Conservation (phyloP, 371 early-diverging fungal genomes). For the Sanchytrium tribonematis region DNA sequence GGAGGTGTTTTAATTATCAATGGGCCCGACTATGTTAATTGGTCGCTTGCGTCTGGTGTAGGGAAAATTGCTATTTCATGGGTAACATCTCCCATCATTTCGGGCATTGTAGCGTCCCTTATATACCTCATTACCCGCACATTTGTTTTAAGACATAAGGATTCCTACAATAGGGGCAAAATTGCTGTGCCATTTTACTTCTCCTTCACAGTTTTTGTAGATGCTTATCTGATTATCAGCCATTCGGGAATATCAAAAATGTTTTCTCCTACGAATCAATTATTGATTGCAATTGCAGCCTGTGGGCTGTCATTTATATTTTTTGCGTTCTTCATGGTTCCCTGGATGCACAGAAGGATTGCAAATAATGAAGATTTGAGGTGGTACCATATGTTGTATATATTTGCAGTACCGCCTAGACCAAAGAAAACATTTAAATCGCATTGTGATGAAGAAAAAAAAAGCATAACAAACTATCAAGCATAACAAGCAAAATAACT, state of each 20-base stretch:
- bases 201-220: constrained; percentile 31
- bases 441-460: too few relatives aligned
- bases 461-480: too few relatives aligned
- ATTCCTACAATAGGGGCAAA: constrained; percentile 41
- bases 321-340: constrained; percentile 26
- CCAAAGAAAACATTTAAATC: background rate
- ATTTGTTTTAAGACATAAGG: constrained; percentile 24
- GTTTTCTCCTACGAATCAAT: too few relatives aligned
- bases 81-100: constrained; percentile 21
- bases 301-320: constrained; percentile 13
- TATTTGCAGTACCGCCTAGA: constrained; percentile 13
- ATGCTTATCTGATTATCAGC: background rate
- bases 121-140: constrained; percentile 33
- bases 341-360: constrained; percentile 30
- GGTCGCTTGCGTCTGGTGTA: constrained; percentile 31
- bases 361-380: constrained; percentile 29
- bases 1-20: constrained; percentile 44
- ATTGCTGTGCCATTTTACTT: constrained; percentile 46
- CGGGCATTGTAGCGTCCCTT: constrained; percentile 32
- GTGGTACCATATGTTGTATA: constrained; percentile 34
- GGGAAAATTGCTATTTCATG: constrained; percentile 41
- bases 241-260: background rate
- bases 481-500: background rate
- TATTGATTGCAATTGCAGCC: too few relatives aligned
- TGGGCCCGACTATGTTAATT: constrained; percentile 30